Evolutionary conservation across 2,329 filamentous ascomycete species (phyloP).

Genomic region (Cordyceps fumosorosea): DNA sequence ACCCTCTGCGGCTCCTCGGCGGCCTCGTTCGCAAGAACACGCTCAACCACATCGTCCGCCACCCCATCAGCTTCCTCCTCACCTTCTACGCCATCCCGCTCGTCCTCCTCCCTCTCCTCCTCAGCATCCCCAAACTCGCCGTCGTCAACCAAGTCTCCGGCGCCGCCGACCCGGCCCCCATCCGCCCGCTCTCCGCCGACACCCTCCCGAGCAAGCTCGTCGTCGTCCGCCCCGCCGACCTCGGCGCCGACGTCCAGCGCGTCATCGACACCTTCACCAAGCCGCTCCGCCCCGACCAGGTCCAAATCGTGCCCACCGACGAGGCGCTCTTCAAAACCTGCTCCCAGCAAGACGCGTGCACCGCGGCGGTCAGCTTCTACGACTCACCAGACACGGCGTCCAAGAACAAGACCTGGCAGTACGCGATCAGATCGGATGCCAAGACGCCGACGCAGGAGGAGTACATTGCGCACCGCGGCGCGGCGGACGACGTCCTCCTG

Average conservation of each 20-base stretch:
- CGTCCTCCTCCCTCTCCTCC: conserved; percentile 22
- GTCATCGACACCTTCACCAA: conserved; percentile 22
- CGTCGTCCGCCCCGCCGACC: conserved; percentile 17
- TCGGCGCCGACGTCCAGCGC: conserved; percentile 21
- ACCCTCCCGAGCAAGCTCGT: conserved; percentile 20
- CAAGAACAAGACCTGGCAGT: conserved; percentile 22
- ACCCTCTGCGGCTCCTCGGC: conserved; percentile 8
- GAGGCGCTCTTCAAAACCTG: conserved; percentile 17
- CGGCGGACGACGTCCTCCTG: conserved; percentile 18
- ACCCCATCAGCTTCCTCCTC: conserved; percentile 20
- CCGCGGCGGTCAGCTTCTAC: conserved; percentile 23
- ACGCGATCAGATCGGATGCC: conserved; percentile 22
- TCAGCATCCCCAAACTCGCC: conserved; percentile 22
- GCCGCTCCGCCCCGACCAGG: conserved; percentile 15
- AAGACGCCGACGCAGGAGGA: conserved; percentile 38
- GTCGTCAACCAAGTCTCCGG: conserved; percentile 15
- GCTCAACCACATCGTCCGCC: conserved; percentile 17
- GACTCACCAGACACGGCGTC: conserved; percentile 23
- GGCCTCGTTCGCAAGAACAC: conserved; percentile 21
- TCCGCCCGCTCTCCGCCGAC: conserved; percentile 18
- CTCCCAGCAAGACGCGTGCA: conserved; percentile 21
- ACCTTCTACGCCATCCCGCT: conserved; percentile 22
- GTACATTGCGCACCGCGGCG: conserved; percentile 18
- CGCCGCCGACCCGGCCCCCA: conserved; percentile 16
- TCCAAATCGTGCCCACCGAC: conserved; percentile 17